Base-by-base conservation (phyloP, 2,329 filamentous ascomycete genomes). In the Hymenoscyphus repandus region DNA sequence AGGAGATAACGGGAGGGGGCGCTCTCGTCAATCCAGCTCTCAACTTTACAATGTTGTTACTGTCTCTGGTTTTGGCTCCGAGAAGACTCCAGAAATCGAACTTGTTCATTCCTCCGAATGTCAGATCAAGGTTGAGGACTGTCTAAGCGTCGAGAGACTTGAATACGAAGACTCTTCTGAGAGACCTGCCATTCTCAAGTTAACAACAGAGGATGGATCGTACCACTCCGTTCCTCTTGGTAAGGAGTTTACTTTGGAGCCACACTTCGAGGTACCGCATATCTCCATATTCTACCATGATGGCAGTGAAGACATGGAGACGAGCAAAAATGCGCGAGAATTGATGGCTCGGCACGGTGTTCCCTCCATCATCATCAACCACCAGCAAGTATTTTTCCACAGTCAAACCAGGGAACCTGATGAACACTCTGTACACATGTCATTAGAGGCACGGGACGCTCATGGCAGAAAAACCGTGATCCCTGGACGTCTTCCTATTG, bases 41-140 rank as follows among this genome's bases (percentile, higher is more conserved):
- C 72, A 72, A 30, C 64, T 76, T 31, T 78, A 74, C 63, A 78
- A 75, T 62, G 74, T 78, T 39, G 71, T 78, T 40, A 74, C 74
- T 13, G 70, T 77, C 48, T 73, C 73, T 3, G 71, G 72, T 1
- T 77, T 77, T 59, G 74, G 74, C 10, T 71, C 70, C 11, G 62
- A 68, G 40, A 66, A 67, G 39, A 68, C 70, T 12, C 74, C 74
- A 1, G 74, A 78, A 51, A 72, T 77, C 17, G 74, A 77, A 60
- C 70, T 78, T 44, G 74, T 77, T 67, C 72, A 75, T 47, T 75
- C 73, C 6, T 75, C 74, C 31, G 71, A 70, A 11, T 73, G 72
- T 52, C 74, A 77, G 52, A 76, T 78, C 65, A 72, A 73, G 54
- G 72, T 77, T 5, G 74, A 78, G 49, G 69, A 72, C 27, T 78